Evolutionary conservation across 352 stramenopile genomes (phyloP), one percentile per base, ranked within the genome.

Genomic region (Globisporangium echinulatum): DNA sequence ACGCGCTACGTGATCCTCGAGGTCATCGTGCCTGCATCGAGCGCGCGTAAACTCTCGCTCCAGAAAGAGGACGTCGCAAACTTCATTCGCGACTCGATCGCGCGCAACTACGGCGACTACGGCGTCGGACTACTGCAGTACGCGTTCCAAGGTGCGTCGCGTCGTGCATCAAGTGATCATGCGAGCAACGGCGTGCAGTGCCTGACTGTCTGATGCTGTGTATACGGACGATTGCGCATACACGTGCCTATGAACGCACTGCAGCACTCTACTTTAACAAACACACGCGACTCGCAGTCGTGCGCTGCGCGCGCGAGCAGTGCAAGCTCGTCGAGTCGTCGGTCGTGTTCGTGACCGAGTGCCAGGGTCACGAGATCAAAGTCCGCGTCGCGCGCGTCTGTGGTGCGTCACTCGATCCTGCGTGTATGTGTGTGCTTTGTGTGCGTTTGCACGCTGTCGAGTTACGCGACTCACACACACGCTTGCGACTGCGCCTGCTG

Each of bases 321-420:
- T 79, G 69, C 60, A 88, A 88, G 59, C 69, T 88, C 55, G 77
- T 92, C 15, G 79, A 92, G 68, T 82, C 75, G 54, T 87, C 79
- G 56, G 58, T 92, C 37, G 76, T 87, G 43, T 88, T 92, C 52
- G 77, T 90, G 51, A 92, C 77, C 14, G 74, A 80, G 47, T 64
- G 71, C 39, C 68, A 82, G 59, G 69, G 59, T 37, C 79, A 88
- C 69, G 82, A 92, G 33, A 33, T 90, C 37, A 73, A 70, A 13
- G 67, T 89, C 44, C 77, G 80, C 56, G 77, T 92, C 50, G 77
- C 71, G 38, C 75, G 79, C 13, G 76, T 87, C 5, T 92, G 79
- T 56, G 82, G 82, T 92, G 69, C 39, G 80, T 66, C 11, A 36
- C 4, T 25, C 25, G 7, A 40, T 50, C 42, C 37, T n/a, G 48